phyloP scores from a whole-genome alignment of 495 filamentous ascomycete genomes.

The Cercophora newfieldiana region DNA sequence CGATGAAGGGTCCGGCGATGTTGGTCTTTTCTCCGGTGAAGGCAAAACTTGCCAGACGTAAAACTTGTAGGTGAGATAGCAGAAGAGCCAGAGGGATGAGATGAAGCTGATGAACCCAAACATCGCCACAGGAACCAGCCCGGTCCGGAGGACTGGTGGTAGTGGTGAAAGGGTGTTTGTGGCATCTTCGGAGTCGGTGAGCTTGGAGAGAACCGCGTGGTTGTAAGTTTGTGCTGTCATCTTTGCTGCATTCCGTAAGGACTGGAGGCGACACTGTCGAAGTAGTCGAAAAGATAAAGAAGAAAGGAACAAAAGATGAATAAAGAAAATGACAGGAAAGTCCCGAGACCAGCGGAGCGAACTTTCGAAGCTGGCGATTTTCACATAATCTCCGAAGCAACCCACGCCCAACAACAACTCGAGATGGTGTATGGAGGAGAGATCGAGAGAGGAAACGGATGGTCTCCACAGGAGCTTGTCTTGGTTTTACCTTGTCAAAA shows the following conservation, averaged over 20 bases:
- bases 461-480: constrained; percentile 16
- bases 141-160: constrained; percentile 48
- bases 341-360: constrained; percentile 11
- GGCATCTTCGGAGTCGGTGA: constrained; percentile 29
- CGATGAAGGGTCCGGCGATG: constrained; percentile 25
- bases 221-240: constrained; percentile 4
- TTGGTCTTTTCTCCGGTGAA: constrained; percentile 14
- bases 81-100: constrained; percentile 51
- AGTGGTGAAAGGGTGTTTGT: constrained; percentile 46
- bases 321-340: constrained; percentile 16
- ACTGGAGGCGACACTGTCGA: constrained; percentile 9
- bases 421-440: background rate
- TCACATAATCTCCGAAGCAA: constrained; percentile 29
- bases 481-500: constrained; percentile 21
- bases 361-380: constrained; percentile 14
- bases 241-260: constrained; percentile 19
- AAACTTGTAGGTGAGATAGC: constrained; percentile 60
- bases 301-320: constrained; percentile 4
- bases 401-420: background rate
- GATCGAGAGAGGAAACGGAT: constrained; percentile 10
- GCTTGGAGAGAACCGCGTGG: constrained; percentile 9
- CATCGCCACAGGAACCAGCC: constrained; percentile 55
- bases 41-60: constrained; percentile 51
- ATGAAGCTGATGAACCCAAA: constrained; percentile 63
- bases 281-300: constrained; percentile 4